These are phyloP conservation scores for Haplographium delicatum DNA, from an alignment of 495 filamentous ascomycete genomes.

Conservation along the genomic window DNA sequence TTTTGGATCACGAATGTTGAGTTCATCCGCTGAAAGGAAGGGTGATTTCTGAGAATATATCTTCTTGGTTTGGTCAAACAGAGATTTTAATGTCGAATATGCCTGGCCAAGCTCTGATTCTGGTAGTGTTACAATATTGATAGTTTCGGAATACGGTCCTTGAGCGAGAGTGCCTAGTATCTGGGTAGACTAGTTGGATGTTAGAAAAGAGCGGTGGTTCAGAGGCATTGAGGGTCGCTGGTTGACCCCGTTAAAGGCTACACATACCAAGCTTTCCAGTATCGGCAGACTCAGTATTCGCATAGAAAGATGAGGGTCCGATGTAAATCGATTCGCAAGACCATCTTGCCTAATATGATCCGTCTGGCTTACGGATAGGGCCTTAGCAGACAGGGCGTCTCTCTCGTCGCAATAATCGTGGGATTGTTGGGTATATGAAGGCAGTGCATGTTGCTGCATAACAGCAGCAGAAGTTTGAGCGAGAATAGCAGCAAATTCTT, in stretches of 20 bases:
- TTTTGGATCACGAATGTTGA: constrained; percentile 62
- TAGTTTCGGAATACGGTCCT: constrained; percentile 65
- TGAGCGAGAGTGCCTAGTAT: constrained; percentile 65
- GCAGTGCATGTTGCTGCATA: not conserved
- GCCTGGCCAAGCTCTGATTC: constrained; percentile 73
- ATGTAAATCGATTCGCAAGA: constrained; percentile 2
- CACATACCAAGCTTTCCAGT: constrained; percentile 62
- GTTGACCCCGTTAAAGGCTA: not conserved
- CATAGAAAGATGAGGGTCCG: constrained; percentile 40
- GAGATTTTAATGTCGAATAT: constrained; percentile 71
- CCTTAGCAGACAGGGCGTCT: no score
- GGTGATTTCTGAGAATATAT: constrained; percentile 66
- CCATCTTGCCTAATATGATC: not conserved
- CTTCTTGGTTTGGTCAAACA: constrained; percentile 77
- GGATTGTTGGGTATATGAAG: not conserved
- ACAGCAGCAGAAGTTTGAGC: constrained; percentile 16
- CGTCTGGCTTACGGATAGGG: not conserved
- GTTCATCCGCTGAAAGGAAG: constrained; percentile 65
- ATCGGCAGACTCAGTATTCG: constrained; percentile 67
- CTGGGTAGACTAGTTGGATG: constrained; percentile 53
- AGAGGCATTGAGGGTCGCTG: constrained; percentile 17
- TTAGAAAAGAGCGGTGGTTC: constrained; percentile 7
- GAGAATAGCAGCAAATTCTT: constrained; percentile 17
- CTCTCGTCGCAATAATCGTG: no score
- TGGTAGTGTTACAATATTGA: constrained; percentile 63